Conservation (phyloP, 805 yeast species). For the Myxozyma nipponensis region DNA sequence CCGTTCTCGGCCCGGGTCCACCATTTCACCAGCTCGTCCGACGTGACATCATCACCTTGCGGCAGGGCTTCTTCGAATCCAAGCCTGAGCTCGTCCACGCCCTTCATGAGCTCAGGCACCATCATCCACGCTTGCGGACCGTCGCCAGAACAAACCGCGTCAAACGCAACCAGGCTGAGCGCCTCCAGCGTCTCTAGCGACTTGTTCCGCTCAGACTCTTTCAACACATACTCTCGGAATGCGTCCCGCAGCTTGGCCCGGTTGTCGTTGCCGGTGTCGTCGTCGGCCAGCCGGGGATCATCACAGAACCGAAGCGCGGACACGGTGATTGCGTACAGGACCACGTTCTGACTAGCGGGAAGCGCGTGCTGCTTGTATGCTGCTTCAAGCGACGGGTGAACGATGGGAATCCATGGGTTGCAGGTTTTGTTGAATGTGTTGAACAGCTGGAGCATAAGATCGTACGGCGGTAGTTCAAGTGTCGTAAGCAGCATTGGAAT, state of each 20-base stretch:
- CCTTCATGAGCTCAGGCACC: background rate
- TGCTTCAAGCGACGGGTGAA: conserved; percentile 2
- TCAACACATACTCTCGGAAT: background rate
- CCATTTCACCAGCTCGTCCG: background rate
- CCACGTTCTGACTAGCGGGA: background rate
- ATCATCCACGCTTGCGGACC: background rate
- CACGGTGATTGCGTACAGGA: background rate
- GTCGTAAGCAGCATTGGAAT: background rate
- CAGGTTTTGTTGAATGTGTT: background rate
- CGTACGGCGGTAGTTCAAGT: background rate
- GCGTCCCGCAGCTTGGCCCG: background rate
- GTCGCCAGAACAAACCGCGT: conserved; percentile 3
- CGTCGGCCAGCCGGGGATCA: background rate
- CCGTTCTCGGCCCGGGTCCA: background rate
- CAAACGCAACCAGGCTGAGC: conserved; percentile 2
- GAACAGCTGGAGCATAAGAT: background rate
- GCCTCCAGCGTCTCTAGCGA: conserved; percentile 1
- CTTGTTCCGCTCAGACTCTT: background rate
- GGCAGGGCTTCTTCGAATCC: conserved; percentile 2
- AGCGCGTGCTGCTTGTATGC: background rate
- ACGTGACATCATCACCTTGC: background rate
- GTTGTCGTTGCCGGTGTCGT: background rate
- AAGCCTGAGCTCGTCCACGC: background rate
- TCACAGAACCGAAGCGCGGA: conserved; percentile 1
- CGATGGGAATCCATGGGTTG: conserved; percentile 4